Evolutionary conservation across 495 filamentous ascomycete species (phyloP), one percentile per base, ranked within the genome.

Genomic region (Bacidia gigantensis): DNA sequence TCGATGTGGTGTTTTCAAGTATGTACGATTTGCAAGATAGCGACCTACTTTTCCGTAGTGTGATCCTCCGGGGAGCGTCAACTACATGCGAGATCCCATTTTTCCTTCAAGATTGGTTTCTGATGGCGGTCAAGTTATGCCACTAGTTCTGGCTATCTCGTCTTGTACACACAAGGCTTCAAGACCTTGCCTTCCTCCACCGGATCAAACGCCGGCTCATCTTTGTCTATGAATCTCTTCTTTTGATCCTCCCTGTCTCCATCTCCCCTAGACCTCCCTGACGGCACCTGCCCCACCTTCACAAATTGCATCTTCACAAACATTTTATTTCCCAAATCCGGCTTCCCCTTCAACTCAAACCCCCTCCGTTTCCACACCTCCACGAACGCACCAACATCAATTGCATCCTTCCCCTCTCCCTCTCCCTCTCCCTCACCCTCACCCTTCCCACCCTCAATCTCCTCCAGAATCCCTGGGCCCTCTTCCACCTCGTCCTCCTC

Each of bases 91-190:
- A n/a, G n/a, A n/a, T n/a, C n/a, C n/a, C n/a, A n/a, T n/a, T n/a
- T n/a, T n/a, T n/a, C n/a, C n/a, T n/a, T n/a, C n/a, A n/a, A n/a
- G n/a, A n/a, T n/a, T n/a, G n/a, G n/a, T n/a, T n/a, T n/a, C n/a
- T n/a, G n/a, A n/a, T n/a, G n/a, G n/a, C n/a, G n/a, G n/a, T n/a
- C n/a, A n/a, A n/a, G n/a, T n/a, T n/a, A n/a, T n/a, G n/a, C n/a
- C n/a, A n/a, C n/a, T n/a, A n/a, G n/a, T n/a, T n/a, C n/a, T n/a
- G n/a, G n/a, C n/a, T n/a, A 95, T 58, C 90, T 77, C 50, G 89
- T 74, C 74, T 97, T 98, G 63, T 98, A 98, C 48, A 96, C 84
- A 71, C 93, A 98, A 14, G 92, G 93, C 73, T 98, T 97, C 51
- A 98, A 65, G 47, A 94, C 81, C 56, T 72, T 75, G 32, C 74